Evolutionary conservation across 768 basidiomycete genomes (phyloP).

Genomic region (Gymnopilus dilepis): DNA sequence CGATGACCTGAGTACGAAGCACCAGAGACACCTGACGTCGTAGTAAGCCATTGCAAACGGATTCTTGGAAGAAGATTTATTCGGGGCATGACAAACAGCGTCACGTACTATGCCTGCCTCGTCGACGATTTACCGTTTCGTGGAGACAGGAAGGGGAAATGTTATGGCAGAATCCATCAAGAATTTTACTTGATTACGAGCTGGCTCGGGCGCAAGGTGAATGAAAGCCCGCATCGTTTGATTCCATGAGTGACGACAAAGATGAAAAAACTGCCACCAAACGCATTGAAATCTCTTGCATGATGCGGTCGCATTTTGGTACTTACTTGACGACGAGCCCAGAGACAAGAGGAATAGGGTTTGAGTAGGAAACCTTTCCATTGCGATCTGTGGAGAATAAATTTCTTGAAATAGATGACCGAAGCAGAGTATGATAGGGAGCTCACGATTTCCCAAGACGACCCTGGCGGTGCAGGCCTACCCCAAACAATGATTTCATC

Average conservation of each 20-base stretch:
- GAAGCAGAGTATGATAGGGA: no score
- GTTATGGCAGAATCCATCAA: neutral
- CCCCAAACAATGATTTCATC: neutral
- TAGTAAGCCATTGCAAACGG: neutral
- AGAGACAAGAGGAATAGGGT: no score
- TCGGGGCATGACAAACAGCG: slow-evolving; percentile 1
- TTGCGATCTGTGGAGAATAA: no score
- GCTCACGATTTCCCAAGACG: neutral
- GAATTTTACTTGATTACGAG: neutral
- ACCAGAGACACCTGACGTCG: neutral
- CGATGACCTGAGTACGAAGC: neutral
- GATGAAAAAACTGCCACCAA: no score
- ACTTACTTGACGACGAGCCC: no score
- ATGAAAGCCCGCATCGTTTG: no score
- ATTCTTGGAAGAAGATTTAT: neutral
- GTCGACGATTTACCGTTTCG: neutral
- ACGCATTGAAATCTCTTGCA: no score
- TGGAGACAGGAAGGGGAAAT: neutral
- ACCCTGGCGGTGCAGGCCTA: neutral
- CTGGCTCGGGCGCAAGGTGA: neutral
- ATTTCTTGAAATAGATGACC: no score
- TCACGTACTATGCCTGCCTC: neutral
- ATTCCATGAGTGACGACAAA: no score
- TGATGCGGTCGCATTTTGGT: no score
- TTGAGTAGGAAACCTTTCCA: no score